phyloP scores from a whole-genome alignment of 2,329 filamentous ascomycete genomes.

The Emydomyces testavorans region DNA sequence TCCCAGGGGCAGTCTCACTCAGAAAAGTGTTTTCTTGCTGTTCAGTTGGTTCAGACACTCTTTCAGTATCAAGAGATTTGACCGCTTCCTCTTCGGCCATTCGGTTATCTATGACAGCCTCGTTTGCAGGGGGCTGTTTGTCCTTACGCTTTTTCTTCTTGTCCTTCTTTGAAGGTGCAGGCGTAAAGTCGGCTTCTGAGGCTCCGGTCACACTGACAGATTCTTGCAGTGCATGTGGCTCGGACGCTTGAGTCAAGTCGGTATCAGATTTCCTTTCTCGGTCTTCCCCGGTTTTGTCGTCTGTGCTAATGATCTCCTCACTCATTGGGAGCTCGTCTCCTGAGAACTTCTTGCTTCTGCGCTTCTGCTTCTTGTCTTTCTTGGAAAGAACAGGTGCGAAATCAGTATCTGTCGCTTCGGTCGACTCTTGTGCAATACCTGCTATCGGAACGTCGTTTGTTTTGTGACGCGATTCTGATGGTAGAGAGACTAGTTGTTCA shows the following conservation, averaged over 20 bases:
- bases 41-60: neutral
- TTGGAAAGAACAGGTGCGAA: conserved; percentile 1
- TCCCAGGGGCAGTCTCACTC: no score
- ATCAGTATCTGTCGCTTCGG: neutral
- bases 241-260: neutral
- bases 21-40: neutral
- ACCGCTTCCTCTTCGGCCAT: neutral
- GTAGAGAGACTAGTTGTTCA: neutral
- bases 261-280: neutral
- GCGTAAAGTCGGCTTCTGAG: neutral
- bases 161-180: neutral
- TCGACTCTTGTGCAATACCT: neutral
- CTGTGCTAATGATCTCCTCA: no score
- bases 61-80: neutral
- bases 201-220: neutral
- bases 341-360: neutral
- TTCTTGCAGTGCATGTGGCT: neutral
- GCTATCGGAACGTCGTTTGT: neutral
- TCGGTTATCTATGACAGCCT: neutral
- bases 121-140: neutral
- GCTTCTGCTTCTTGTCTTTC: conserved; percentile 10
- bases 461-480: neutral
- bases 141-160: conserved; percentile 4
- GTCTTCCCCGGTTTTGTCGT: neutral
- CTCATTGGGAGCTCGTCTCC: neutral